A percentile compares a stretch with the other conserved stretches of the same genome.
phyloP scores from a whole-genome alignment of 2,329 filamentous ascomycete species.

The Hysterium pulicare region DNA sequence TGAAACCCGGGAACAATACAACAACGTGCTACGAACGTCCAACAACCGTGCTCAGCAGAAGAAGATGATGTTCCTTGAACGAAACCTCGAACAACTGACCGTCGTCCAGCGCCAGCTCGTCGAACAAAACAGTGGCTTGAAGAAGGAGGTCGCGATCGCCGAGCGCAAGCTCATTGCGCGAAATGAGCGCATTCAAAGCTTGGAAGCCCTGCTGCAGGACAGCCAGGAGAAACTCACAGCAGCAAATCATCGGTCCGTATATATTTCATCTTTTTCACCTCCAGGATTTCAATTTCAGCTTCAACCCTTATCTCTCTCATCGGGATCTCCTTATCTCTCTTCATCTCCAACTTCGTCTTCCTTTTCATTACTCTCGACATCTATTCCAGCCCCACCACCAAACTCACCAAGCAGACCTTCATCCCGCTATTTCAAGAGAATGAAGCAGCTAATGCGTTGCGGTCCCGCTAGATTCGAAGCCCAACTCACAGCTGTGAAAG shows the following conservation, averaged over 20 bases:
- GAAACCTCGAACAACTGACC: conserved; percentile 95
- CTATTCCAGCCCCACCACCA: no score
- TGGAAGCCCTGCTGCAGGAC: conserved; percentile 89
- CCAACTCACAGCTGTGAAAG: conserved; percentile 95
- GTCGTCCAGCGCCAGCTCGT: conserved; percentile 96
- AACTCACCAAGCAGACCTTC: no score
- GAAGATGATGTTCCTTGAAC: conserved; percentile 99
- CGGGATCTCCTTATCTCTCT: conserved; percentile 4
- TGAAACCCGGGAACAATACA: conserved; percentile 97
- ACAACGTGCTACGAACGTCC: conserved; percentile 92
- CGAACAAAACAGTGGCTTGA: conserved; percentile 93
- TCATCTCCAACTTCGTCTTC: conserved; percentile 1
- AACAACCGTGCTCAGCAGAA: conserved; percentile 99
- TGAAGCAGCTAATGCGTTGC: no score
- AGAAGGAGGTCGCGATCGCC: conserved; percentile 98
- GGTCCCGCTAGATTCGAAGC: conserved; percentile 84
- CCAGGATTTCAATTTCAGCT: no score
- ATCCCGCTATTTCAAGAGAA: neutral
- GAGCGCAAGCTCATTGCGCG: conserved; percentile 94
- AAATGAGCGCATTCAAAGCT: conserved; percentile 92
- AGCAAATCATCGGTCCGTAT: conserved; percentile 85
- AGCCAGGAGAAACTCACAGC: conserved; percentile 98
- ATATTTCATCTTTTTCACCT: conserved; percentile 9
- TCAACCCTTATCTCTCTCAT: conserved; percentile 5
- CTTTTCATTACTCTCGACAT: no score